Evolutionary conservation across 2,329 filamentous ascomycete species (phyloP).

Genomic region (Cladophialophora immunda): DNA sequence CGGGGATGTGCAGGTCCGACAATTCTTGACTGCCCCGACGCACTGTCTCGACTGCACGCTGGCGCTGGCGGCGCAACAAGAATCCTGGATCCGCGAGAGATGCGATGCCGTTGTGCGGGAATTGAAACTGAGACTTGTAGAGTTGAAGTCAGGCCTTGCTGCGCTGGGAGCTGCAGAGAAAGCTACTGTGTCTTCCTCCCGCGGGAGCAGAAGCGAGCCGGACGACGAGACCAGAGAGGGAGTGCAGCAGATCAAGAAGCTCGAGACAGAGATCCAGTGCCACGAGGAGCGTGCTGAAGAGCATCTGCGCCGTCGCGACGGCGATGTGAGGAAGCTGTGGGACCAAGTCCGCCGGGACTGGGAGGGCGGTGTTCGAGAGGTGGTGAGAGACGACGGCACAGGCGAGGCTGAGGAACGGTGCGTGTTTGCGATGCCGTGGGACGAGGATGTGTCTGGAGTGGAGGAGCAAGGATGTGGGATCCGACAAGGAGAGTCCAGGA

Average conservation of each 20-base stretch:
- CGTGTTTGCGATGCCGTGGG: slow-evolving; percentile 10
- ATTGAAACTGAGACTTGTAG: background rate
- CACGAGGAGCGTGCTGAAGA: background rate
- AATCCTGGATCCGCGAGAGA: slow-evolving; percentile 6
- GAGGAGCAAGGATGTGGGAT: too few species aligned
- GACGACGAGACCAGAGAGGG: background rate
- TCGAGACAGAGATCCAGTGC: background rate
- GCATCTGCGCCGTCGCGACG: background rate
- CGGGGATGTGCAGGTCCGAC: background rate
- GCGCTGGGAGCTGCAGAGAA: background rate
- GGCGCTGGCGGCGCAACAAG: slow-evolving; percentile 2
- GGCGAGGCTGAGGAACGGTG: slow-evolving; percentile 27
- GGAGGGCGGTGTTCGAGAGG: slow-evolving; percentile 24
- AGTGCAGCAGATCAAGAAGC: background rate
- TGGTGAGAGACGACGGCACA: slow-evolving; percentile 22
- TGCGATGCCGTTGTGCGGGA: slow-evolving; percentile 5
- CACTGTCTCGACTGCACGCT: slow-evolving; percentile 30
- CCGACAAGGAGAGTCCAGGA: too few species aligned
- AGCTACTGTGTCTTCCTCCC: too few species aligned
- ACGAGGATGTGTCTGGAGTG: slow-evolving; percentile 44
- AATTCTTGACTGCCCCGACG: slow-evolving; percentile 19
- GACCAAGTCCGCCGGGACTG: slow-evolving; percentile 12
- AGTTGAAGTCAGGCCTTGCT: slow-evolving; percentile 3
- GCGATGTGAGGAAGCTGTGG: slow-evolving; percentile 19
- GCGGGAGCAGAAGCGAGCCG: background rate